Evolutionary conservation across 2,329 filamentous ascomycete genomes (phyloP).

Genomic region (Trichoderma lentiforme): DNA sequence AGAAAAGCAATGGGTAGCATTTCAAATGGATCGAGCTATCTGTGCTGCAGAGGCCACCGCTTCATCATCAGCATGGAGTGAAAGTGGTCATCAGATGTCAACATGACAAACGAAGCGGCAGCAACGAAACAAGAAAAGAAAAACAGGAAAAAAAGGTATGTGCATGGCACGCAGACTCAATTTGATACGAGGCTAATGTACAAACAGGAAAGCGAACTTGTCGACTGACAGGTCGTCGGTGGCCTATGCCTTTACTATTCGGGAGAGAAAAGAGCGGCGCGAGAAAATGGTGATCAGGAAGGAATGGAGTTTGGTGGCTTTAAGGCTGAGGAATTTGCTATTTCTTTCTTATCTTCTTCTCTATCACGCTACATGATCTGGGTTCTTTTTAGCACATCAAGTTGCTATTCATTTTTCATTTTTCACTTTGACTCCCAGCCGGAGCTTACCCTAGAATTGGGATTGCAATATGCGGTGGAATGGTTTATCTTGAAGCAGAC

Average conservation of each 20-base stretch:
- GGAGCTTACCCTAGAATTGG: not conserved
- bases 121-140: not conserved
- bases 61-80: not conserved
- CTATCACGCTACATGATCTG: not conserved
- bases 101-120: not conserved
- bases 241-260: not conserved
- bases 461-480: not conserved
- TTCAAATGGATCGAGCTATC: not conserved
- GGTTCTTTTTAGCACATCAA: too few relatives aligned
- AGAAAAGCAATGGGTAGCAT: not conserved
- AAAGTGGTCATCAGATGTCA: not conserved
- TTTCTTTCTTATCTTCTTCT: not conserved
- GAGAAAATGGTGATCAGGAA: not conserved
- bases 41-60: not conserved
- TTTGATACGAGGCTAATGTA: not conserved
- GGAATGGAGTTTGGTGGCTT: not conserved
- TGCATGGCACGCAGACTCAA: not conserved
- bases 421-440: not conserved
- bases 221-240: too few relatives aligned
- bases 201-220: not conserved
- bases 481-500: not conserved
- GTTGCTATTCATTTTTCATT: not conserved
- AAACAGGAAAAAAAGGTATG: not conserved
- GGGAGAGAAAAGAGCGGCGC: not conserved
- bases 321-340: not conserved